Evolutionary conservation across 2,329 filamentous ascomycete genomes (phyloP).

Genomic region (Xylariaceae sp.): DNA sequence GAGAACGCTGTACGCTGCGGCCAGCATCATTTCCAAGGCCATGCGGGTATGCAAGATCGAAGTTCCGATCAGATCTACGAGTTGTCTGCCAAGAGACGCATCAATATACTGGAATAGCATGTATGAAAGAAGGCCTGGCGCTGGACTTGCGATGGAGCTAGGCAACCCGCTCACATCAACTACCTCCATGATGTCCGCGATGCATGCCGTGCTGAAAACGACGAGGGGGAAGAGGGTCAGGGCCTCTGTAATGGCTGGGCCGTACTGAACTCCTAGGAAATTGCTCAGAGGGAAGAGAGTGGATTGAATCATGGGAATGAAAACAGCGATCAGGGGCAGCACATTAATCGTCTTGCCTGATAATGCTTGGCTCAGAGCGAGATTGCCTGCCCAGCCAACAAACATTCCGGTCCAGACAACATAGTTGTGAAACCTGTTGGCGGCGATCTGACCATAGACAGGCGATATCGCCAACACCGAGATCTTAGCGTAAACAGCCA

Average conservation of each 20-base stretch:
- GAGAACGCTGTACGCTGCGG: constrained; percentile 58
- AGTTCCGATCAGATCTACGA: constrained; percentile 52
- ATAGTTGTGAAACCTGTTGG: constrained; percentile 64
- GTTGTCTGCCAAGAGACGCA: constrained; percentile 34
- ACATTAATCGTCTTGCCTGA: constrained; percentile 46
- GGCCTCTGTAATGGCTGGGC: constrained; percentile 69
- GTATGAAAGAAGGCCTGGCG: constrained; percentile 62
- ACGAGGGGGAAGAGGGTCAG: constrained; percentile 67
- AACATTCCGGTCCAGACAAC: constrained; percentile 63
- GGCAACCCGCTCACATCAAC: constrained; percentile 52
- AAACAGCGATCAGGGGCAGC: constrained; percentile 69
- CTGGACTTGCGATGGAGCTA: constrained; percentile 55
- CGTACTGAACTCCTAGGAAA: constrained; percentile 60
- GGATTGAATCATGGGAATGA: constrained; percentile 68
- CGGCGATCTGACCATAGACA: constrained; percentile 80
- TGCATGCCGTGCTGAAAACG: constrained; percentile 57
- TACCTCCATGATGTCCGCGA: constrained; percentile 59
- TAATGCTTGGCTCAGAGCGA: constrained; percentile 47
- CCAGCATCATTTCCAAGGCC: constrained; percentile 65
- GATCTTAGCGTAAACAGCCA: constrained; percentile 61
- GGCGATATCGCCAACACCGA: constrained; percentile 76
- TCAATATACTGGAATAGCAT: constrained; percentile 55
- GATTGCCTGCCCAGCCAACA: constrained; percentile 65
- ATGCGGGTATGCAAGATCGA: constrained; percentile 63
- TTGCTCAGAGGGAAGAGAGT: constrained; percentile 63